These are phyloP conservation scores for Auricularia heimuer DNA, from an alignment of 768 basidiomycete genomes.

Conservation along the genomic window DNA sequence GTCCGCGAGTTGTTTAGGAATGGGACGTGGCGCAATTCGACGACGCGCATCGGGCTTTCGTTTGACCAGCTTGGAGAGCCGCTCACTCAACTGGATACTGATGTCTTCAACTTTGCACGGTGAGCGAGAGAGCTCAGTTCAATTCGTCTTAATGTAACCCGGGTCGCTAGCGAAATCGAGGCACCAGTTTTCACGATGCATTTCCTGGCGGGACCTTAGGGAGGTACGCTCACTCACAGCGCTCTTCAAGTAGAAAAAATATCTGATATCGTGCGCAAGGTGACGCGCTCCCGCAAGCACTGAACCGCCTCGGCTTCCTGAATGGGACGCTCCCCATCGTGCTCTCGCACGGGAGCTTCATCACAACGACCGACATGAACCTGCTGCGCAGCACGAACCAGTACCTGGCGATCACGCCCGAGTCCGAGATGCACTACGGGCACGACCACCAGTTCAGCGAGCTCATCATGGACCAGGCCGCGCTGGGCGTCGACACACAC, in stretches of 20 bases:
- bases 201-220: background rate
- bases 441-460: background rate
- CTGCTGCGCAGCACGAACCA: background rate
- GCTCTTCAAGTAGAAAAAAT: background rate
- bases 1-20: background rate
- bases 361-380: background rate
- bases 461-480: background rate
- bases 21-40: background rate
- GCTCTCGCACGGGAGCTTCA: slow-evolving; percentile 1
- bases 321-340: background rate
- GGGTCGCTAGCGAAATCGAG: background rate
- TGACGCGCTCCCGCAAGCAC: background rate
- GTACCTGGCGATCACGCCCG: background rate
- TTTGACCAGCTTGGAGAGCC: background rate
- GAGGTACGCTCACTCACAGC: background rate
- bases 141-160: background rate
- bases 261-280: background rate
- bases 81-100: background rate
- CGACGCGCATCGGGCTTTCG: background rate
- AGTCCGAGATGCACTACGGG: slow-evolving; percentile 1
- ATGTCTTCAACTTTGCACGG: background rate
- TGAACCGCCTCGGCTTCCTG: background rate
- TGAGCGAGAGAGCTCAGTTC: background rate
- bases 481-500: slow-evolving; percentile 1
- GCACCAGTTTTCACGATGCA: background rate